These are phyloP conservation scores for Eremothecium sinecaudum DNA, from an alignment of 1,139 yeast species.

Conservation along the genomic window DNA sequence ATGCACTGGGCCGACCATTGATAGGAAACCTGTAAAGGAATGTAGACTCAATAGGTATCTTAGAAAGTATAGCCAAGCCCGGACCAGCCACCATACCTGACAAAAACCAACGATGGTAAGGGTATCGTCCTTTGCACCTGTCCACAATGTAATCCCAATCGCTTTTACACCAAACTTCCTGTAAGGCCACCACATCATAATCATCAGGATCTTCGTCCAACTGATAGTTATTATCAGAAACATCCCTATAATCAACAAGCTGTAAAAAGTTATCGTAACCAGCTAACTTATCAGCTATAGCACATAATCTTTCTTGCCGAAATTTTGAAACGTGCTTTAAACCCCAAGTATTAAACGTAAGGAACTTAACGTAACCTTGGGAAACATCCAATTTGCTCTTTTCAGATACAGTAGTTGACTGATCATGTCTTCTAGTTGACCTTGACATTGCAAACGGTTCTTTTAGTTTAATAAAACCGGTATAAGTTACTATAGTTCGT, in stretches of 20 bases:
- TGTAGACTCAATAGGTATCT: constrained; percentile 71
- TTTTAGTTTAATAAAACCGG: background rate
- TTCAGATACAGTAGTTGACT: background rate
- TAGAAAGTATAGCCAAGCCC: constrained; percentile 77
- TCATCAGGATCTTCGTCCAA: constrained; percentile 28
- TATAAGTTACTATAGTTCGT: no score
- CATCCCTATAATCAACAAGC: constrained; percentile 4
- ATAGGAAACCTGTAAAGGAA: constrained; percentile 78
- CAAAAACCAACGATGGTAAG: constrained; percentile 59
- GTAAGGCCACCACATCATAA: constrained; percentile 81
- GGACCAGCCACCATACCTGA: constrained; percentile 91
- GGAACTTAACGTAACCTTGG: constrained; percentile 34
- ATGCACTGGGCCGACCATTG: constrained; percentile 90
- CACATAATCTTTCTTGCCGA: constrained; percentile 54
- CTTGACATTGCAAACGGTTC: constrained; percentile 2
- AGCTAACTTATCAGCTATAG: constrained; percentile 63
- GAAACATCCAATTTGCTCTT: background rate
- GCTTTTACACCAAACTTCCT: constrained; percentile 83
- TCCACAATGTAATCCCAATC: constrained; percentile 64
- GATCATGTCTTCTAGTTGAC: constrained; percentile 1
- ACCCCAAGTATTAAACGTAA: constrained; percentile 85
- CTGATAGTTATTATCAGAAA: constrained; percentile 6
- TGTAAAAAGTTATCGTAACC: constrained; percentile 14
- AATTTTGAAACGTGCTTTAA: constrained; percentile 67
- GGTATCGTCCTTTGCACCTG: constrained; percentile 42